These are phyloP conservation scores for Coemansia sp. DNA, from an alignment of 192 early-diverging fungal genomes.

Conservation along the genomic window DNA sequence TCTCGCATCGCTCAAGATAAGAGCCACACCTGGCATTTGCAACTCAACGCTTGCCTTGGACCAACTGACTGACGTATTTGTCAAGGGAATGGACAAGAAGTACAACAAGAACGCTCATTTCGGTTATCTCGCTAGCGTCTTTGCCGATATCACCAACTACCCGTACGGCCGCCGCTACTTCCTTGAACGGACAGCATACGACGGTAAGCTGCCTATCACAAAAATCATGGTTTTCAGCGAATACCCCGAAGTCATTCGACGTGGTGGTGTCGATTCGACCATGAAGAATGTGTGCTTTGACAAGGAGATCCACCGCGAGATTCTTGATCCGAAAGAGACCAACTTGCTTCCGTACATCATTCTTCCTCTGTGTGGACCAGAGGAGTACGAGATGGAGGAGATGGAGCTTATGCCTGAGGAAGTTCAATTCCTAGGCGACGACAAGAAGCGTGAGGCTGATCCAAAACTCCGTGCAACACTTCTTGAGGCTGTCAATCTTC, in stretches of 20 bases:
- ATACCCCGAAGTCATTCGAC: slow-evolving; percentile 79
- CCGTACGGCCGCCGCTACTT: slow-evolving; percentile 70
- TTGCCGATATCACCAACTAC: slow-evolving; percentile 81
- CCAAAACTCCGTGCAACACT: slow-evolving; percentile 69
- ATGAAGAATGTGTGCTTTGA: slow-evolving; percentile 92
- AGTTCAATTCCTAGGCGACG: slow-evolving; percentile 77
- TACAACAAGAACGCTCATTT: slow-evolving; percentile 82
- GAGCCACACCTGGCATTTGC: slow-evolving; percentile 35
- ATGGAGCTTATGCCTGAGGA: slow-evolving; percentile 94
- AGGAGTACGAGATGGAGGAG: slow-evolving; percentile 90
- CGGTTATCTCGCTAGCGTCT: slow-evolving; percentile 87
- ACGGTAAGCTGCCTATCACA: slow-evolving; percentile 70
- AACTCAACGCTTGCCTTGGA: slow-evolving; percentile 63
- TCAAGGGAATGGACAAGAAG: slow-evolving; percentile 71
- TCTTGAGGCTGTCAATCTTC: slow-evolving; percentile 76
- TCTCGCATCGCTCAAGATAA: slow-evolving; percentile 51
- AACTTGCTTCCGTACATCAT: slow-evolving; percentile 87
- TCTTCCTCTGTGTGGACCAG: slow-evolving; percentile 83
- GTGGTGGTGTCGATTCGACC: slow-evolving; percentile 82
- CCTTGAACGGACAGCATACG: slow-evolving; percentile 63
- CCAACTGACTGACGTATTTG: slow-evolving; percentile 88
- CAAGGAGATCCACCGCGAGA: slow-evolving; percentile 61
- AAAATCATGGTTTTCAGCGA: slow-evolving; percentile 87
- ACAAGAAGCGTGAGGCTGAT: slow-evolving; percentile 85
- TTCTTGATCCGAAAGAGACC: slow-evolving; percentile 69